Base-by-base conservation (phyloP, 306 rosid genomes). In the Rosa lucieae region DNA sequence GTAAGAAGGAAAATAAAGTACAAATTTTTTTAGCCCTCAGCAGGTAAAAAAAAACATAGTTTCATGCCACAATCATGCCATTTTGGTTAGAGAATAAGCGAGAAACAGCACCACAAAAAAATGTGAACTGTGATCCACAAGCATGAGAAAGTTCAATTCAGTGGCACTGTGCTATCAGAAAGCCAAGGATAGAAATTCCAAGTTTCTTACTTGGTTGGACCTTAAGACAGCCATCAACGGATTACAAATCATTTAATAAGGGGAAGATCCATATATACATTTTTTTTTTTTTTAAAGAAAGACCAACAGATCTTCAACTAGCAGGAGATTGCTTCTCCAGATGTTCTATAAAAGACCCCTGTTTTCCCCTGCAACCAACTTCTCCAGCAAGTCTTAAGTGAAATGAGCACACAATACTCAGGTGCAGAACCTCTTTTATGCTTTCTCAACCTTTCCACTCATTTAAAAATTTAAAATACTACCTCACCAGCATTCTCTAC, bases 1-100 rank as follows among this genome's bases (percentile, higher is more conserved):
- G 78, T 43, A 74, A 43, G 75, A 86, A 75, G 67, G 73, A 66
- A 72, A 68, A 79, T 70, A 59, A 75, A 59, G 6, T 46, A 73
- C 74, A 43, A 79, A 37, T 26, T 77, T 49, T 49, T 63, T 71
- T 21, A 67, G 47, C 75, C 23, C 59, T 46, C 79, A 55, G 74
- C 76, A 35, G 42, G 40, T 44, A n/a, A 56, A 8, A 8, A n/a
- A 61, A 12, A 61, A 10, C 35, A 26, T 5, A 61, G 39, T 26
- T 66, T 18, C 11, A 66, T 37, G 5, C 17, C 1, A 11, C 2
- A 5, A 35, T 32, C 69, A 63, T 32, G 42, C 37, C 5, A 23
- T 23, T 13, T 29, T 63, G 37, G 18, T 11, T 59, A 0, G 11
- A 32, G 29, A 32, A 12, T 10, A 6, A 12, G n/a, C 8, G n/a